A percentile compares a stretch with the other conserved stretches of the same genome.
Evolutionary conservation across 768 basidiomycete genomes (phyloP).

Genomic region (Hericium coralloides): DNA sequence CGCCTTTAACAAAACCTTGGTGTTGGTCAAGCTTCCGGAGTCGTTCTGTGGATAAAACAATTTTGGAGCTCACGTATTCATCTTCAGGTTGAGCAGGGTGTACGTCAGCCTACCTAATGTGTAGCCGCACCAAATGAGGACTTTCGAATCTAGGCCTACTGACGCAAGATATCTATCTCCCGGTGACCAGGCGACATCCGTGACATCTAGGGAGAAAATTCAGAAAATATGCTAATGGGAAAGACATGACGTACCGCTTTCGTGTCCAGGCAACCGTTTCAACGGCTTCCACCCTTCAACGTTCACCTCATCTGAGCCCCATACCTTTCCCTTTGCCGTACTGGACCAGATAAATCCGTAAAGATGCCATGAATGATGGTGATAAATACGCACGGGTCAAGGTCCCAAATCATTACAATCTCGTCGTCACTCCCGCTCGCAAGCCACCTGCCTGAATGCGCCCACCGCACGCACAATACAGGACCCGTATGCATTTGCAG

Average conservation of each 20-base stretch:
- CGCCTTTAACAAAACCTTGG: constrained; percentile 96
- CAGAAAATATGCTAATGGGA: constrained; percentile 1
- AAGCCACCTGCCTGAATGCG: constrained; percentile 86
- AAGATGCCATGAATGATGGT: not conserved
- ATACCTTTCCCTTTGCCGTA: constrained; percentile 75
- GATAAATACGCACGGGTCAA: constrained; percentile 72
- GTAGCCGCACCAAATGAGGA: constrained; percentile 90
- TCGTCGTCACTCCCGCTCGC: constrained; percentile 96
- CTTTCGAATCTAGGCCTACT: constrained; percentile 85
- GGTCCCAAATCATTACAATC: constrained; percentile 94
- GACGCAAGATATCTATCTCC: constrained; percentile 90
- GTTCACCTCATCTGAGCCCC: constrained; percentile 93
- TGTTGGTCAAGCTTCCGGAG: constrained; percentile 80
- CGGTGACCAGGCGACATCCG: constrained; percentile 92
- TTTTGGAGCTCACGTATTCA: not conserved
- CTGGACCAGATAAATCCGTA: constrained; percentile 27
- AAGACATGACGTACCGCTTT: constrained; percentile 60
- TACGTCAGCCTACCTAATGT: constrained; percentile 58
- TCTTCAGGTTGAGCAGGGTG: not conserved
- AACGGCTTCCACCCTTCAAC: constrained; percentile 96
- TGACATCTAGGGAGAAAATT: constrained; percentile 57
- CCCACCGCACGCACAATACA: constrained; percentile 88
- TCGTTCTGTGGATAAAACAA: constrained; percentile 45
- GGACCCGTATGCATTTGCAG: constrained; percentile 91
- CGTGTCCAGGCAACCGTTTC: constrained; percentile 87